Evolutionary conservation across 139 green algal species (phyloP).

Genomic region (Edaphochlamys debaryana): DNA sequence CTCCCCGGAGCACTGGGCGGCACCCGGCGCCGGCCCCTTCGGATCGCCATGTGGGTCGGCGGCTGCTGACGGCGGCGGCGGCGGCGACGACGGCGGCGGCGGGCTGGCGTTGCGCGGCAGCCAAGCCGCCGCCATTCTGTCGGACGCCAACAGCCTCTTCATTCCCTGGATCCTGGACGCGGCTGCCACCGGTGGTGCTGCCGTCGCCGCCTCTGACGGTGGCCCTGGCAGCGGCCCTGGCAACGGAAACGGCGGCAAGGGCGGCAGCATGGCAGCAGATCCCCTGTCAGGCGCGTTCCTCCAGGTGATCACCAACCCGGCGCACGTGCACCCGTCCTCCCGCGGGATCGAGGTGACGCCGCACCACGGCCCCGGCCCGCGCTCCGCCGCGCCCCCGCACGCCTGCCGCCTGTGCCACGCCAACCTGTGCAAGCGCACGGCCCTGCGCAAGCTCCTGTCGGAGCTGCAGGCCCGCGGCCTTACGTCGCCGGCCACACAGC

Average conservation of each 20-base stretch:
- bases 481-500: background rate
- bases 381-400: constrained; percentile 37
- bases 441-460: constrained; percentile 6
- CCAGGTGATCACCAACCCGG: constrained; percentile 51
- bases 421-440: constrained; percentile 58
- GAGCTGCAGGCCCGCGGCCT: background rate
- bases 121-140: constrained; percentile 48
- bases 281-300: constrained; percentile 30
- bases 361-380: background rate
- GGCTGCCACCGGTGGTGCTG: background rate
- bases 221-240: background rate
- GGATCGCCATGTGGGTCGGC: no score
- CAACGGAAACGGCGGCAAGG: background rate
- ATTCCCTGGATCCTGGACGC: constrained; percentile 55
- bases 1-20: no score
- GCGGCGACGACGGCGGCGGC: background rate
- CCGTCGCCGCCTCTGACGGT: background rate
- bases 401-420: constrained; percentile 35
- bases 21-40: no score
- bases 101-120: background rate
- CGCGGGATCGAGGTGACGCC: background rate
- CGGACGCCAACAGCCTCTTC: constrained; percentile 58
- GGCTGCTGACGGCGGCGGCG: no score
- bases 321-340: background rate
- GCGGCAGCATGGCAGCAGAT: no score